Base-by-base conservation (phyloP, 2,329 filamentous ascomycete species). In the Rhinocladiella similis region DNA sequence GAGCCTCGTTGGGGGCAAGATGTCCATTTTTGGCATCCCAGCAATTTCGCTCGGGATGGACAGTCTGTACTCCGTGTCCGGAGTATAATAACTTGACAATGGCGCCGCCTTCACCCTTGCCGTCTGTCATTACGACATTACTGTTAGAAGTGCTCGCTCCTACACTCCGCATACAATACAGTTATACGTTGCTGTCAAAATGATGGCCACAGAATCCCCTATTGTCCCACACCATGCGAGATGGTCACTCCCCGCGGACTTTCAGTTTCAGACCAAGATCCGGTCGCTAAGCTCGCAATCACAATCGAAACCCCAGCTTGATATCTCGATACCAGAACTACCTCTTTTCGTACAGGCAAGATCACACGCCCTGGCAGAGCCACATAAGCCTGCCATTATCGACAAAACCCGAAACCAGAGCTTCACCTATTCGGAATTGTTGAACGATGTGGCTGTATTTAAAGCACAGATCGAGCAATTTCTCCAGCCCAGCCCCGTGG, bases 391-490 rank as follows among this genome's bases (percentile, higher is more conserved):
- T 36, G 74, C 74, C 10, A 63, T 76, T 14, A 65, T 75, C 41
- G 73, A 76, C 56, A 63, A 66, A 16, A 67, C 70, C 22, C 75
- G 74, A 57, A 63, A 66, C 14, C 60, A 75, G 50, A 67, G 66
- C 7, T 76, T 76, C 56, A 75, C 73, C 3, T 76, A 71, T 54
- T 61, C 60, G 18, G 72, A 77, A 53, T 66, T 77, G 4, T 67
- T 77, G 29, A 69, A 69, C 25, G 73, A 77, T 63, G 66, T 70
- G 1, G 69, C 70, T 5, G 59, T 60, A 1, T 59, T 75, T 47
- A 73, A 74, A 48, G 68, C 70, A 54, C 63, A 55, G 54, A 70
- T 76, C 33, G 62, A 75, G 10, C 67, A 70, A 45, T 52, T 66
- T 47, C 58, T 75, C 45, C 43, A 10, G 12, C 25, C 43, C 3